Conservation (phyloP, 2,329 filamentous ascomycete genomes). For the Hypomyces perniciosus region DNA sequence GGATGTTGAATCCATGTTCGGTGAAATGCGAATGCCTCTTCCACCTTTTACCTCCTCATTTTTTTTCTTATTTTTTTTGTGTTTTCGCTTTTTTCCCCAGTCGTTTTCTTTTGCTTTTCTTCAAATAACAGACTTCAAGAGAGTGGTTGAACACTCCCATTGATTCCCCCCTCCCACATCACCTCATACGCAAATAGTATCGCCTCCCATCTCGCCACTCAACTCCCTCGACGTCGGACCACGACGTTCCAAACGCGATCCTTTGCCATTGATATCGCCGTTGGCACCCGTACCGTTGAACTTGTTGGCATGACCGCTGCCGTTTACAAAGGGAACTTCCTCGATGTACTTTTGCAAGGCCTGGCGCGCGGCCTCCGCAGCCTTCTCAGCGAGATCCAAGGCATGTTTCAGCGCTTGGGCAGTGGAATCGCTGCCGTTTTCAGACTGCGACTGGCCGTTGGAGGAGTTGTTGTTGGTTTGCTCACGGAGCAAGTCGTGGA, state of each 20-base stretch:
- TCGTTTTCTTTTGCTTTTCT: no score
- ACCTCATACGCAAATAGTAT: constrained; percentile 37
- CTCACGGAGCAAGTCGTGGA: constrained; percentile 48
- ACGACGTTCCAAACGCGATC: constrained; percentile 25
- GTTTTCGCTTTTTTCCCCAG: no score
- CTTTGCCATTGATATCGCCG: not conserved
- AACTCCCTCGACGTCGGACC: constrained; percentile 49
- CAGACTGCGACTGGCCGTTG: constrained; percentile 12
- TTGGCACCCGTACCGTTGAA: constrained; percentile 1
- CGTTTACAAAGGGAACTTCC: not conserved
- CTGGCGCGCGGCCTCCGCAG: constrained; percentile 38
- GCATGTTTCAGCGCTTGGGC: constrained; percentile 37
- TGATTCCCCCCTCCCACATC: not conserved
- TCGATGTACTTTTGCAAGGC: constrained; percentile 27
- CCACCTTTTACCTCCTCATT: no score
- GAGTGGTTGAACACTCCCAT: not conserved
- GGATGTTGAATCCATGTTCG: constrained; percentile 15
- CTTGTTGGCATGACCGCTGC: constrained; percentile 19
- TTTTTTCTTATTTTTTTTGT: no score
- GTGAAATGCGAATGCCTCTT: not conserved
- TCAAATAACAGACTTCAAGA: no score
- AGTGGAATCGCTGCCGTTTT: constrained; percentile 30
- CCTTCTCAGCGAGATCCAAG: constrained; percentile 41
- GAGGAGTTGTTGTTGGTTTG: constrained; percentile 13
- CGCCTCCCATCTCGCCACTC: constrained; percentile 57